Evolutionary conservation across 192 early-diverging fungal genomes (phyloP), one percentile per base, ranked within the genome.

Genomic region (Chytriomyces confervae): DNA sequence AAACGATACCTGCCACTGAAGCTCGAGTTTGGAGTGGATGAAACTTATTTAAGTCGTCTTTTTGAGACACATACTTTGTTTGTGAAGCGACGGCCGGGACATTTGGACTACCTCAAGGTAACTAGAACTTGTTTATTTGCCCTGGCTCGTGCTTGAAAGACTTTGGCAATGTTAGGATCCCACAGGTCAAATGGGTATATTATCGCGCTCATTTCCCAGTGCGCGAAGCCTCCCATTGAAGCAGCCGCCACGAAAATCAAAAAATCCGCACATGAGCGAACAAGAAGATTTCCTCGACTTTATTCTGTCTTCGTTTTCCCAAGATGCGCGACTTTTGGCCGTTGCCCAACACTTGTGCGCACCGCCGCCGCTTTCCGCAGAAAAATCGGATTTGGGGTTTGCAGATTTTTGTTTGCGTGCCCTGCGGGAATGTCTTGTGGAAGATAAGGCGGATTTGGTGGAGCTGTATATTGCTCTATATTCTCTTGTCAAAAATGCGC

Each of bases 1-100:
- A 85, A 89, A 6, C 79, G 91, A 8, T 93, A 92, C 74, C 90
- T 85, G 83, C 72, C 84, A 4, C 80, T 86, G 20, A 80, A 47
- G 8, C 61, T 90, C 44, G 82, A 88, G 16, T 50, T 87, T 6
- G 76, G 73, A 48, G 73, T 61, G 2, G 84, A 85, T 50, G 13
- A 13, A n/a, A n/a, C 23, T 7, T 72, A 66, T 84, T 76, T 63
- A 63, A 86, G 66, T 61, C 69, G 62, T 36, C 64, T 72, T 10
- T 46, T 11, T 61, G 51, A 45, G 27, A n/a, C 29, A 9, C 72
- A 44, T 7, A 53, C 18, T 23, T 47, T 84, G 29, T 69, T 29
- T 20, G 81, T 86, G 62, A 66, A 67, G 70, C 69, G 79, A 76
- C 87, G 69, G 47, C 49, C 62, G 5, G 66, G 81, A 3, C 70